Conservation (phyloP, 2,329 filamentous ascomycete species). For the Camillea tinctor region DNA sequence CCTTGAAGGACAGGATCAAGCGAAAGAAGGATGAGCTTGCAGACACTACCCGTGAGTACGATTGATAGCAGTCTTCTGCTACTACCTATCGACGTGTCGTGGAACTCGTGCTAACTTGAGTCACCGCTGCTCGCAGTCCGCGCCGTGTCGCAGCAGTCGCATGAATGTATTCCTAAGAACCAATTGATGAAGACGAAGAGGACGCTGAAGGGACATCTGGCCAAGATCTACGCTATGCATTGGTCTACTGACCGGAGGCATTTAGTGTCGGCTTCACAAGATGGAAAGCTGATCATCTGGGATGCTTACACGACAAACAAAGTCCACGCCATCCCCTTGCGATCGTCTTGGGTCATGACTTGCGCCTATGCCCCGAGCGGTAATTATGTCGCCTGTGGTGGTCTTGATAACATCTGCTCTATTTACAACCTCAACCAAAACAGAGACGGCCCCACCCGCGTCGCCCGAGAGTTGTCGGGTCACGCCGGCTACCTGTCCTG, state of each 20-base stretch:
- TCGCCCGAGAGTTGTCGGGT: conserved; percentile 91
- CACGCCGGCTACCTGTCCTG: conserved; percentile 97
- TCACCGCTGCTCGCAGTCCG: conserved; percentile 60
- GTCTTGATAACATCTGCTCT: conserved; percentile 98
- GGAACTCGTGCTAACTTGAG: conserved; percentile 10
- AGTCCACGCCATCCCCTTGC: conserved; percentile 94
- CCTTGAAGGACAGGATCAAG: conserved; percentile 97
- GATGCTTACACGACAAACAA: conserved; percentile 99
- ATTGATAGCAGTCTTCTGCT: background rate
- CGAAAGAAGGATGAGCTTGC: conserved; percentile 99
- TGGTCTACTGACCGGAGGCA: conserved; percentile 98
- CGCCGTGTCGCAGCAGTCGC: conserved; percentile 86
- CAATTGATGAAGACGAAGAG: conserved; percentile 95
- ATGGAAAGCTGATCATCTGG: conserved; percentile 99
- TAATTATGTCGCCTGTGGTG: conserved; percentile 97
- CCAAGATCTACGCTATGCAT: conserved; percentile 99
- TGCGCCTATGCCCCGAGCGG: conserved; percentile 98
- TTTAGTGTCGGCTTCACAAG: conserved; percentile 95
- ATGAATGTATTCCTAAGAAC: conserved; percentile 88
- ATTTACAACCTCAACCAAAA: conserved; percentile 97
- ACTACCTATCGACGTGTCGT: conserved; percentile 1
- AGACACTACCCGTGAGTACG: conserved; percentile 87
- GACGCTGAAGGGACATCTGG: conserved; percentile 94
- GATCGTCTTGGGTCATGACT: conserved; percentile 99
- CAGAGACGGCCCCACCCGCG: conserved; percentile 93